These are phyloP conservation scores for Setaria viridis DNA, from an alignment of 202 grass and related monocot species.

Conservation along the genomic window DNA sequence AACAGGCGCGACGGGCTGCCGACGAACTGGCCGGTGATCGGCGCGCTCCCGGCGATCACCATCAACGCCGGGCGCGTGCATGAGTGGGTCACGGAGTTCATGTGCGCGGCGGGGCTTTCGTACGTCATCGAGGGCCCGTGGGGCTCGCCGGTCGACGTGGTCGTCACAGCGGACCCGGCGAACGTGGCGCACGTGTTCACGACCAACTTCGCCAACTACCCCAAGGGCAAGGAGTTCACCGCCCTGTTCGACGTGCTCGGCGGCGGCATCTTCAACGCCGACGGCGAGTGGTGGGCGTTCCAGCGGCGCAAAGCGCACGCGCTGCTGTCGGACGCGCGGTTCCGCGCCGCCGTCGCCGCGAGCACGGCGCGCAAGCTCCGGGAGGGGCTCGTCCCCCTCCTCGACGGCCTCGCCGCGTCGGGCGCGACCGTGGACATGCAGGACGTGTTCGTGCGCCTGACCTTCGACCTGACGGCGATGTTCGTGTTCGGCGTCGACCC, in stretches of 20 bases:
- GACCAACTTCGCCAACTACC: conserved; percentile 74
- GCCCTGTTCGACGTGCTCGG: conserved; percentile 73
- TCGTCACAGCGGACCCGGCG: conserved; percentile 70
- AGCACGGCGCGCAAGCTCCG: conserved; percentile 65
- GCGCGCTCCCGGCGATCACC: conserved; percentile 55
- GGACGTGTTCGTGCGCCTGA: conserved; percentile 78
- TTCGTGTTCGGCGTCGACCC: conserved; percentile 82
- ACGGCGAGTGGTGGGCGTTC: conserved; percentile 71
- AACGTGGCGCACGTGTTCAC: conserved; percentile 75
- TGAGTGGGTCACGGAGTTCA: conserved; percentile 55
- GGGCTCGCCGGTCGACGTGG: conserved; percentile 48
- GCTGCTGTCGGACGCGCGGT: conserved; percentile 53
- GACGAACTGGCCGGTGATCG: conserved; percentile 68
- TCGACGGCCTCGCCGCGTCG: conserved; percentile 47
- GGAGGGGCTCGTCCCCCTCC: conserved; percentile 56
- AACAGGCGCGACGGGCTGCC: conserved; percentile 39
- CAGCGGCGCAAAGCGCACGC: conserved; percentile 69
- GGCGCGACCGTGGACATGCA: conserved; percentile 57
- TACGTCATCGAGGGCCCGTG: conserved; percentile 46
- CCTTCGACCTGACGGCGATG: conserved; percentile 79
- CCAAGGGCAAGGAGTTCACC: conserved; percentile 74
- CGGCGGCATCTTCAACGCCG: conserved; percentile 69
- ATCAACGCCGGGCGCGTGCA: conserved; percentile 48
- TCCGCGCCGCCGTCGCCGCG: conserved; percentile 49
- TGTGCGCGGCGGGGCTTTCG: conserved; percentile 43